Base-by-base conservation (phyloP, 768 basidiomycete genomes). In the Lactarius vividus region DNA sequence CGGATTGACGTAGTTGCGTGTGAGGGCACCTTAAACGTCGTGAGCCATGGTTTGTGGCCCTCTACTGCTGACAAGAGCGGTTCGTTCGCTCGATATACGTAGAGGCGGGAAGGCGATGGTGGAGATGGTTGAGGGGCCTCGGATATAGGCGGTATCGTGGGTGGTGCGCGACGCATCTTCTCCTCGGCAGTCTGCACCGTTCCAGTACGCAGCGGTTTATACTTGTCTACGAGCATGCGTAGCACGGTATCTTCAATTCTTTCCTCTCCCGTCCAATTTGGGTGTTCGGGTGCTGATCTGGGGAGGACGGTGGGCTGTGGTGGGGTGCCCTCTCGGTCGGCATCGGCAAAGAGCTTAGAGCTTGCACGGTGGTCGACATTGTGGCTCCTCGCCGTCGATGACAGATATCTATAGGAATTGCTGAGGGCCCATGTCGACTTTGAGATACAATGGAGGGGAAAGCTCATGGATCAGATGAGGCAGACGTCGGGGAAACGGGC, bases 191-290 rank as follows among this genome's bases (percentile, higher is more conserved):
- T 80, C 66, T 79, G 75, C 52, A 89, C 81, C 13, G 77, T 73
- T 10, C 85, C 86, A 10, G 79, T 82, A n/a, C 90, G 82, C 39
- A 93, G 75, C 1, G 92, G 91, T 75, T 90, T 93, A 79, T 94
- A 88, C 73, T 91, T 89, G 79, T 94, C 92, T 39, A 93, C 82
- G 6, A 94, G 81, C 91, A 96, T 94, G 26, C 92, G 83, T 20
- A 92, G 79, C 0, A 94, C 87, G 0, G 86, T 83, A 76, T 91
- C 87, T 61, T 85, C 78, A 1, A 84, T 79, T 8, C 81, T 79
- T 74, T 94, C 92, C 13, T 94, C 89, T 0, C 91, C 91, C 1
- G 83, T 84, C 92, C 91, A 93, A 72, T 92, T 88, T 63, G 83
- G 79, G 39, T 88, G 78, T 70, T 83, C 79, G 28, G 42, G 56